These are phyloP conservation scores for Plantago rigida DNA, from an alignment of 305 asterid species.

Conservation along the genomic window DNA sequence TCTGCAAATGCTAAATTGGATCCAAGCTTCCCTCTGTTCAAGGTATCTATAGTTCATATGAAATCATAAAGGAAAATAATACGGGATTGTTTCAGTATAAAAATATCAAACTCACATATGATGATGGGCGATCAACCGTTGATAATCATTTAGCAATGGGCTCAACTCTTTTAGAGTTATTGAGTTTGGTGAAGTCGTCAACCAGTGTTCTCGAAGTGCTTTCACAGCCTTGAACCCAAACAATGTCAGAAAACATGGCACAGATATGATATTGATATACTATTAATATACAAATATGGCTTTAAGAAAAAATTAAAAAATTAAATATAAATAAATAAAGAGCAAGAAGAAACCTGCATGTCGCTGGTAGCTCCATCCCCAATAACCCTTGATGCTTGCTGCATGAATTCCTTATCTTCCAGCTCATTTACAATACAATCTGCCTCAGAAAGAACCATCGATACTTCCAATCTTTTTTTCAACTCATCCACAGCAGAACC, in stretches of 20 bases:
- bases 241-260: constrained; percentile 23
- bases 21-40: constrained; percentile 55
- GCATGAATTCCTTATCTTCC: constrained; percentile 65
- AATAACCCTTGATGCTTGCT: constrained; percentile 47
- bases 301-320: no score
- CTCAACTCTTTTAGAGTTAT: constrained; percentile 71
- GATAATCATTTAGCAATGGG: constrained; percentile 76
- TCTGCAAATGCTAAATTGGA: constrained; percentile 39
- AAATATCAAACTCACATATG: constrained; percentile 50
- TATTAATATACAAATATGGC: background rate
- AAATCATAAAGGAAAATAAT: background rate
- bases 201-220: constrained; percentile 74
- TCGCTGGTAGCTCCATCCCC: constrained; percentile 38
- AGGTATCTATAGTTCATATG: constrained; percentile 8
- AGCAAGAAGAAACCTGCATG: constrained; percentile 43
- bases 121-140: constrained; percentile 49
- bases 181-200: constrained; percentile 47
- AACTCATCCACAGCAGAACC: constrained; percentile 48
- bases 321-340: background rate
- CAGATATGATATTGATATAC: background rate
- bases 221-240: constrained; percentile 49
- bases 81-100: constrained; percentile 17
- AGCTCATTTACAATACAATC: constrained; percentile 45
- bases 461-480: constrained; percentile 49
- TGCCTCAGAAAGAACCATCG: constrained; percentile 37